Evolutionary conservation across 2,329 filamentous ascomycete genomes (phyloP).

Genomic region (Proliferodiscus dingleyae): DNA sequence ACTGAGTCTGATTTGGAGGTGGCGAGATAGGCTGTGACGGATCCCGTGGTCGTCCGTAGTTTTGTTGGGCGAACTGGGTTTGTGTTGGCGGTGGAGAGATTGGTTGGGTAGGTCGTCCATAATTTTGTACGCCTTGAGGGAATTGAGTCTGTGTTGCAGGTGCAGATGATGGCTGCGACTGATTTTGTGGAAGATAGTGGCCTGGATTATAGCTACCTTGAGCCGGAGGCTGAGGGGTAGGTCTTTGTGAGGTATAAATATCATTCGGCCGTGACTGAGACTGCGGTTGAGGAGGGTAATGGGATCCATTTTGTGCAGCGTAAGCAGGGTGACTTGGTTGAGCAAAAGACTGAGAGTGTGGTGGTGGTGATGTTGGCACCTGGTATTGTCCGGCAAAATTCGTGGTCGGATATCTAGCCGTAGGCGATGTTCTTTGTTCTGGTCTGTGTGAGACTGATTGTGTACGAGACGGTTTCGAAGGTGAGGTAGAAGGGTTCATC

Average conservation of each 20-base stretch:
- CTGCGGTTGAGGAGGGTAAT: slow-evolving; percentile 25
- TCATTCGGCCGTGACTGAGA: slow-evolving; percentile 33
- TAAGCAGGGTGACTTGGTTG: slow-evolving; percentile 40
- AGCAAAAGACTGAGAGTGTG: slow-evolving; percentile 30
- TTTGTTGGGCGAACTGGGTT: slow-evolving; percentile 16
- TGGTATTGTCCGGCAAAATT: slow-evolving; percentile 56
- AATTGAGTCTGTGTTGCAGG: slow-evolving; percentile 51
- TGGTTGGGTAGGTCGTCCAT: slow-evolving; percentile 31
- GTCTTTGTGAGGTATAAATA: slow-evolving; percentile 46
- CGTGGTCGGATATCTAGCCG: slow-evolving; percentile 47
- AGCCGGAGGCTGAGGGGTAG: slow-evolving; percentile 42
- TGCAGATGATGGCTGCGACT: slow-evolving; percentile 47
- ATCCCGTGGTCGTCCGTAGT: slow-evolving; percentile 9
- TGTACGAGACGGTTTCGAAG: slow-evolving; percentile 36
- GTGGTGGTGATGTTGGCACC: slow-evolving; percentile 51
- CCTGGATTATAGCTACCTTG: slow-evolving; percentile 42
- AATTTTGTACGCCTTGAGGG: slow-evolving; percentile 21
- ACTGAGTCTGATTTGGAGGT: slow-evolving; percentile 51
- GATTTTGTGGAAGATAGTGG: slow-evolving; percentile 28
- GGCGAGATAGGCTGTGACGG: slow-evolving; percentile 49
- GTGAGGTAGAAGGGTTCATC: slow-evolving; percentile 57
- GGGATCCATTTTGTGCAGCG: slow-evolving; percentile 35
- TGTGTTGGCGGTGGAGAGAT: slow-evolving; percentile 58
- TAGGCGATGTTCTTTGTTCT: slow-evolving; percentile 26
- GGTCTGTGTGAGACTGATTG: slow-evolving; percentile 30